Evolutionary conservation across 345 rosid species (phyloP), one percentile per base, ranked within the genome.

Genomic region (Pistacia atlantica): DNA sequence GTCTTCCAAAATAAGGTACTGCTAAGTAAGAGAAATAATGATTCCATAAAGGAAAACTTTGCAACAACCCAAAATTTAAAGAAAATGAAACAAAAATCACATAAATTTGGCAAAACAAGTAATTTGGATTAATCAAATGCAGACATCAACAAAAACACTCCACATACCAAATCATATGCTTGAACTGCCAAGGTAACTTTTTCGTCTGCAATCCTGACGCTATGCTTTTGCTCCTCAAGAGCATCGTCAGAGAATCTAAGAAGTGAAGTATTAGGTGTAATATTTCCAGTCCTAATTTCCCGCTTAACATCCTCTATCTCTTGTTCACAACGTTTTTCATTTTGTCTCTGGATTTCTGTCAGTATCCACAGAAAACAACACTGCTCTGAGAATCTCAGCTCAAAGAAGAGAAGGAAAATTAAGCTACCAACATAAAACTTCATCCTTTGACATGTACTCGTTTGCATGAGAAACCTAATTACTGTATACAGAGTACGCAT

Each of bases 221-320:
- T 85, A 87, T 96, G 99, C 82, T 90, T 92, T 84, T 96, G 99
- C 81, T 96, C 98, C 56, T 96, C 99, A 66, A 96, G 85, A 62
- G 89, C 91, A 42, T 92, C 98, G 37, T 93, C 97, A 0, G 99
- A 93, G 88, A 96, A 96, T 78, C 86, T 88, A 60, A 84, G 31
- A 63, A 80, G 84, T 62, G 94, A 84, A 48, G 87, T 76, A 78
- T 82, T 84, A 8, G 93, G 83, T 48, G 89, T 78, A 67, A 83
- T 80, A 80, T 77, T 90, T 56, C 92, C 94, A 65, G 91, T 81
- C 80, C 84, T 88, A 45, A 86, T 69, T 25, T 92, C 91, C 17
- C 76, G 86, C 86, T 88, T 89, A 79, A 90, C 84, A 56, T 92
- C 94, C 25, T 96, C 99, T 60, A 96, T 90, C 83, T 96, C 99